These are phyloP conservation scores for Madurella fahalii DNA, from an alignment of 2,329 filamentous ascomycete species.

Conservation along the genomic window DNA sequence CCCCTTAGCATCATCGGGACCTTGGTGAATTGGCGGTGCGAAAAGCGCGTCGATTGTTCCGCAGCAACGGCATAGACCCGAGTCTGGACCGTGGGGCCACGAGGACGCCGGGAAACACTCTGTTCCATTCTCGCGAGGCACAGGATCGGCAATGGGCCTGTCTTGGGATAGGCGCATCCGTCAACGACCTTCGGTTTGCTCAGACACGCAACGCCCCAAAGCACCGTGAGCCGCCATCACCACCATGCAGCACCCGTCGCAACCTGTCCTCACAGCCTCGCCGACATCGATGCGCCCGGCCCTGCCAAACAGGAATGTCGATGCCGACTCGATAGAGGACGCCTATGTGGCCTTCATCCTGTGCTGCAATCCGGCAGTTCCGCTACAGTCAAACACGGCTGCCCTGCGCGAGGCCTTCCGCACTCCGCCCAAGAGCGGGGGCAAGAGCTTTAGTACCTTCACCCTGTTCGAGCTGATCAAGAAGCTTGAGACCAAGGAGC, in stretches of 20 bases:
- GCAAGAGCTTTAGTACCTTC: slow-evolving; percentile 78
- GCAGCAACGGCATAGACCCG: too few species aligned
- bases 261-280: slow-evolving; percentile 14
- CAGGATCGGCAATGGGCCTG: slow-evolving; percentile 6
- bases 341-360: slow-evolving; percentile 82
- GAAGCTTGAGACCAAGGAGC: slow-evolving; percentile 73
- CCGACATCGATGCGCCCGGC: slow-evolving; percentile 22
- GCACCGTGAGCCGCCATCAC: not conserved
- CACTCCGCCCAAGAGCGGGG: slow-evolving; percentile 78
- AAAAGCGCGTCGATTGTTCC: too few species aligned
- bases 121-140: not conserved
- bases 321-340: slow-evolving; percentile 68
- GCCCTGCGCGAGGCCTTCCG: slow-evolving; percentile 73
- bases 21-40: not conserved
- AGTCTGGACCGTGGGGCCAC: too few species aligned
- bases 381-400: slow-evolving; percentile 63
- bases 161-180: not conserved
- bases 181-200: not conserved
- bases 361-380: slow-evolving; percentile 82
- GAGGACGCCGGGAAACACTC: not conserved
- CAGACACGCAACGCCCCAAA: too few species aligned
- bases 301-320: slow-evolving; percentile 66
- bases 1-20: not conserved
- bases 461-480: slow-evolving; percentile 72
- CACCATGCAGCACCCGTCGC: slow-evolving; percentile 14